Base-by-base conservation (phyloP, 2,329 filamentous ascomycete species). In the Colletotrichum phormii region DNA sequence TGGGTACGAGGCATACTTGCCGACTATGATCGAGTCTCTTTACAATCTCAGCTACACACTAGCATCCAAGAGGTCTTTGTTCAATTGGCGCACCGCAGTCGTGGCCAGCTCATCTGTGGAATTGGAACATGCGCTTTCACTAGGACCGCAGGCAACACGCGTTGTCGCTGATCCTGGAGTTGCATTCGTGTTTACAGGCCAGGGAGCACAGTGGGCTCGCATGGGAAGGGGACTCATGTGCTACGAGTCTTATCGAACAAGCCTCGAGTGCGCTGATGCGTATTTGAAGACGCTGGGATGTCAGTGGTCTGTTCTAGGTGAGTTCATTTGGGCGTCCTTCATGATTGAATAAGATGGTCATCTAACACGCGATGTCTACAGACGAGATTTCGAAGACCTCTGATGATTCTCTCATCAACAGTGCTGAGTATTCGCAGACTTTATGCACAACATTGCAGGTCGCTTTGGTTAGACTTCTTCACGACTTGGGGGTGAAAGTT, bases 371-470 rank as follows among this genome's bases (percentile, higher is more conserved):
- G 24, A 26, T 26, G 24, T 26, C 24, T 3, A 26, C 79, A n/a
- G 42, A 68, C 12, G 59, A 68, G 46, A 61, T 73, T 5, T 37
- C 46, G 11, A 57, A 58, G 46, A n/a, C 81, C 64, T 80, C 77
- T 2, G 73, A 59, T 7, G 29, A 24, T 2, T 65, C 60, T 18
- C 57, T 51, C 1, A 49, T 73, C 55, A 62, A 58, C 46, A 24
- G 46, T 6, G 60, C 71, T 2, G 59, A 54, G 13, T 57, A 35
- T 12, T 78, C 78, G 13, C 85, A 87, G 60, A 80, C 85, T 0
- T 29, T 84, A 1, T 86, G 80, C 37, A 86, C 84, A 0, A 83
- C 83, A 0, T 31, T 88, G 0, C 86, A 87, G 68, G 71, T 87
- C 1, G 84, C 76, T 3, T 72, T 86, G 0, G 78, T 84, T 1